Evolutionary conservation across 2,329 filamentous ascomycete genomes (phyloP), one percentile per base, ranked within the genome.

Genomic region (Conoideocrella luteorostrata): DNA sequence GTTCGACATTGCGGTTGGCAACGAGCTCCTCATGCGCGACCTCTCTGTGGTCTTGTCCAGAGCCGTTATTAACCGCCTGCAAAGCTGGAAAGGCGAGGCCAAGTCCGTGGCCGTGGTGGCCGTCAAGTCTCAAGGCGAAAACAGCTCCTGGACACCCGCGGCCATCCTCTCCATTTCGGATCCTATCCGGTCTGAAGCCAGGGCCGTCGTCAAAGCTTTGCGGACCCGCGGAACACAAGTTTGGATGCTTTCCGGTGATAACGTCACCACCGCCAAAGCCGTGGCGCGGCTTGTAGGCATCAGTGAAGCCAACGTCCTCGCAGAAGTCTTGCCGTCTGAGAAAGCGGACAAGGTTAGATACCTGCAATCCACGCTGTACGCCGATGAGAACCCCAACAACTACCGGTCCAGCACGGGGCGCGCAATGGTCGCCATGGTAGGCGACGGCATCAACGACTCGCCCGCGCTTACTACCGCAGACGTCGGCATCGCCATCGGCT

Each of bases 211-310:
- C 46, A 62, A 66, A 6, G 72, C 80, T 2, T 77, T 95, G 1
- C 75, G 78, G 34, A 63, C 73, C 4, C 76, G 77, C 13, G 80
- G 84, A 17, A 82, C 86, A 37, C 77, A 82, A 24, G 85, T 95
- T 4, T 95, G 84, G 80, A 94, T 96, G 88, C 81, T 95, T 29
- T 94, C 88, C 0, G 90, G 90, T 23, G 90, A 96, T 68, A 95
- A 95, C 57, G 68, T 72, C n/a, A 81, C 71, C n/a, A 96, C 90
- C 1, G 90, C 90, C 2, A 71, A 75, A 17, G 88, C 88, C 0
- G 87, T 96, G 3, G 90, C 86, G 1, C 67, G 72, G 2, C 78
- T 79, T 55, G 72, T 95, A 15, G 87, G 87, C 18, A 95, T 96
- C 50, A 75, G 80, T 0, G 56, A 71, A 1, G 67, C 71, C 43